These are phyloP conservation scores for Pestalotiopsis sp. DNA, from an alignment of 2,329 filamentous ascomycete genomes.

Conservation along the genomic window DNA sequence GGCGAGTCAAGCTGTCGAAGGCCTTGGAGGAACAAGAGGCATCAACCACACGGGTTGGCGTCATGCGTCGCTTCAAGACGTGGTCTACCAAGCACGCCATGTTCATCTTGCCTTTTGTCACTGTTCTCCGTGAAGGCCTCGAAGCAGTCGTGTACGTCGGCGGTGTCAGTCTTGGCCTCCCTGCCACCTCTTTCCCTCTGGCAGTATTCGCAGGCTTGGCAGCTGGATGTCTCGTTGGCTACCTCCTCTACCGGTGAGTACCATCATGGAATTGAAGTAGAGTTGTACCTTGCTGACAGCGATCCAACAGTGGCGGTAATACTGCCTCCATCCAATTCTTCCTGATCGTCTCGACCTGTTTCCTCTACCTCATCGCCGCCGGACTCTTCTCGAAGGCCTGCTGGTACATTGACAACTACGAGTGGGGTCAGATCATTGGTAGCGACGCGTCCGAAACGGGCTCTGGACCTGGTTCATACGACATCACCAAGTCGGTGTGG, in stretches of 20 bases:
- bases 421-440: conserved; percentile 67
- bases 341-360: conserved; percentile 77
- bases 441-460: conserved; percentile 53
- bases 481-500: conserved; percentile 78
- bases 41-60: conserved; percentile 36
- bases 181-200: conserved; percentile 75
- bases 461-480: conserved; percentile 71
- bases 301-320: conserved; percentile 54
- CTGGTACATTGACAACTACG: conserved; percentile 71
- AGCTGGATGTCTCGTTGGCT: conserved; percentile 68
- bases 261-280: too few relatives aligned
- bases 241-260: conserved; percentile 73
- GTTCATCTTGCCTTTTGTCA: conserved; percentile 85
- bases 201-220: conserved; percentile 71
- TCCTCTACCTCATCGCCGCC: conserved; percentile 81
- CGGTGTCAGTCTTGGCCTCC: conserved; percentile 75
- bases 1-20: conserved; percentile 77
- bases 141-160: conserved; percentile 86
- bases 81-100: conserved; percentile 79
- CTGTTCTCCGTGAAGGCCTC: conserved; percentile 81
- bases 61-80: conserved; percentile 52
- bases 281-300: neutral
- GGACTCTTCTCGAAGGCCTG: conserved; percentile 77
- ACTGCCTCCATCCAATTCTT: conserved; percentile 71
- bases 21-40: conserved; percentile 57